These are phyloP conservation scores for Blepharisma stoltei DNA, from an alignment of 73 alveolate genomes.

Conservation along the genomic window DNA sequence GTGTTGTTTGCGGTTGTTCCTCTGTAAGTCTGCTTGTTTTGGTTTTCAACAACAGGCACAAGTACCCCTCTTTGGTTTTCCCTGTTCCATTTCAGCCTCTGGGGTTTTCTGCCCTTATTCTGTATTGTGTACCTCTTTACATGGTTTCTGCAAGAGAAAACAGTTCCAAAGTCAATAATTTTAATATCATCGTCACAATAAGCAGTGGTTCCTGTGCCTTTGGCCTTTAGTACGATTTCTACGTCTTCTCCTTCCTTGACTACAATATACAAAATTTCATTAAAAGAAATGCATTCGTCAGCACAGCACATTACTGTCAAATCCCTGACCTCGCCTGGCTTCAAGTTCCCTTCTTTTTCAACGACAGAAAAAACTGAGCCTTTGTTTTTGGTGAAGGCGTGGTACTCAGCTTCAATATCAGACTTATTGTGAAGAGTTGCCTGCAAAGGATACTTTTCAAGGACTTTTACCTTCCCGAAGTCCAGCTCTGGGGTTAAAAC, in stretches of 20 bases:
- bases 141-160: conserved; percentile 91
- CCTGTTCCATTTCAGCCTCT: conserved; percentile 88
- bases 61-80: conserved; percentile 40
- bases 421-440: conserved; percentile 84
- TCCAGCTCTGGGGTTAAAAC: conserved; percentile 87
- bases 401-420: conserved; percentile 95
- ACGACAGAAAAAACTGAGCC: conserved; percentile 75
- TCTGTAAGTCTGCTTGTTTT: background rate
- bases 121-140: conserved; percentile 94
- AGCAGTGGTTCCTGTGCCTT: conserved; percentile 97
- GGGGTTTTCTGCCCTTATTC: conserved; percentile 97
- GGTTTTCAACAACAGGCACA: background rate
- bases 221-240: conserved; percentile 96
- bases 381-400: conserved; percentile 96
- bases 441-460: conserved; percentile 80
- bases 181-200: conserved; percentile 91
- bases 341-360: conserved; percentile 82
- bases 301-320: conserved; percentile 95
- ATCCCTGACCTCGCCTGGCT: conserved; percentile 93
- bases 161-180: conserved; percentile 96
- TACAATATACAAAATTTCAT: conserved; percentile 91
- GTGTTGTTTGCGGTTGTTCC: conserved; percentile 30
- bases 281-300: conserved; percentile 92
- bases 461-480: conserved; percentile 88
- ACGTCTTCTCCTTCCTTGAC: conserved; percentile 98